Percentiles rank a stretch among this genome's conserved stretches.
Conservation (phyloP, 208 protist species). For the Blechomonas ayalai region DNA sequence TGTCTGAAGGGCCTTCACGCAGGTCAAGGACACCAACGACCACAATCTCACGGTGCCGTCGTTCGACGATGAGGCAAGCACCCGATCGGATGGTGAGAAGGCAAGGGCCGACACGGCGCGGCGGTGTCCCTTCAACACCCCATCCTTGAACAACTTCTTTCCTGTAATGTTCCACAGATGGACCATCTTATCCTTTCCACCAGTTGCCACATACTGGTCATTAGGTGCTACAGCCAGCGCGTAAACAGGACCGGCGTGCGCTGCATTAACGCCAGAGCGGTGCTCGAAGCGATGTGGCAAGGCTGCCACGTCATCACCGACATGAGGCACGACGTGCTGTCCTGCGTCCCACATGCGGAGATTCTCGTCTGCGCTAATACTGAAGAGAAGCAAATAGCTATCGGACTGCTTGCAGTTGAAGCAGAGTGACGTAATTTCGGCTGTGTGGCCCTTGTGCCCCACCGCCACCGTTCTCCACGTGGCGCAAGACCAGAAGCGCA, state of each 20-base stretch:
- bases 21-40: slow-evolving; percentile 76
- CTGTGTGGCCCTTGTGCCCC: slow-evolving; percentile 57
- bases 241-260: slow-evolving; percentile 77
- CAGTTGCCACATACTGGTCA: slow-evolving; percentile 86
- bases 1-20: slow-evolving; percentile 79
- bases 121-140: slow-evolving; percentile 75
- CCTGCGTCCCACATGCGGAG: slow-evolving; percentile 80
- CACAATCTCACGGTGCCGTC: slow-evolving; percentile 85
- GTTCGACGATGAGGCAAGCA: slow-evolving; percentile 79
- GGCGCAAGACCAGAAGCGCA: slow-evolving; percentile 80
- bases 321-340: slow-evolving; percentile 20
- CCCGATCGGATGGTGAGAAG: slow-evolving; percentile 78
- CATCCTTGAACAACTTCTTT: slow-evolving; percentile 75
- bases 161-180: slow-evolving; percentile 75
- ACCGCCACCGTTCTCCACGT: slow-evolving; percentile 60
- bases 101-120: slow-evolving; percentile 64
- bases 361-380: slow-evolving; percentile 70
- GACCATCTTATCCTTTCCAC: slow-evolving; percentile 83
- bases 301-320: slow-evolving; percentile 6
- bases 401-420: slow-evolving; percentile 69
- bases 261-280: slow-evolving; percentile 59
- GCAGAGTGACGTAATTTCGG: slow-evolving; percentile 66
- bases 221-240: slow-evolving; percentile 74
- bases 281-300: slow-evolving; percentile 24
- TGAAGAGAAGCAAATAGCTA: slow-evolving; percentile 67